Conservation (phyloP, 78 protist species). For the Creolimax fragrantissima region DNA sequence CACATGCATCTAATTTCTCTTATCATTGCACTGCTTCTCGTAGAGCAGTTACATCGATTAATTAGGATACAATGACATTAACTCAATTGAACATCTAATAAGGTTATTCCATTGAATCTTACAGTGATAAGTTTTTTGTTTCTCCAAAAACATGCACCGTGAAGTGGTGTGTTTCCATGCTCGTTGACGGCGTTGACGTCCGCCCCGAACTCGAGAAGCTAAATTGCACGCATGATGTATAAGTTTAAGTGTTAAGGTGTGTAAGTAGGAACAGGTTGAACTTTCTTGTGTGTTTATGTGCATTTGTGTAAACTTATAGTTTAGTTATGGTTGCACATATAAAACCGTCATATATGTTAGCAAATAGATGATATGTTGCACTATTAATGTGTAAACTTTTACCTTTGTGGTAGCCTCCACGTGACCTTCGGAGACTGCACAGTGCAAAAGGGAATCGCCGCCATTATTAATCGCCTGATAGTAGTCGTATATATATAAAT, state of each 20-base stretch:
- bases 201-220: background rate
- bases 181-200: background rate
- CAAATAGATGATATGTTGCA: background rate
- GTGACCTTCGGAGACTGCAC: background rate
- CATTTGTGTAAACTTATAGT: background rate
- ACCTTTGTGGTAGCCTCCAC: background rate
- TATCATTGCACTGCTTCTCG: no score
- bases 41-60: no score
- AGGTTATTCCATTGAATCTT: no score
- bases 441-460: background rate
- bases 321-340: background rate
- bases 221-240: background rate
- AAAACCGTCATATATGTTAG: background rate
- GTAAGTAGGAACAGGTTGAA: background rate
- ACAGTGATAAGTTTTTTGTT: no score
- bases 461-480: background rate
- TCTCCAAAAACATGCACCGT: background rate
- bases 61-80: no score
- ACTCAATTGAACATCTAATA: no score
- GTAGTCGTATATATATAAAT: no score
- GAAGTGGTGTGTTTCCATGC: constrained; percentile 9
- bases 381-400: background rate
- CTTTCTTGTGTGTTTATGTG: background rate
- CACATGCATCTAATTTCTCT: no score
- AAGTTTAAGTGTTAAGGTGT: background rate